A percentile compares a stretch with the other conserved stretches of the same genome.
These are phyloP conservation scores for Apiospora arundinis DNA, from an alignment of 2,329 filamentous ascomycete species.

Conservation along the genomic window DNA sequence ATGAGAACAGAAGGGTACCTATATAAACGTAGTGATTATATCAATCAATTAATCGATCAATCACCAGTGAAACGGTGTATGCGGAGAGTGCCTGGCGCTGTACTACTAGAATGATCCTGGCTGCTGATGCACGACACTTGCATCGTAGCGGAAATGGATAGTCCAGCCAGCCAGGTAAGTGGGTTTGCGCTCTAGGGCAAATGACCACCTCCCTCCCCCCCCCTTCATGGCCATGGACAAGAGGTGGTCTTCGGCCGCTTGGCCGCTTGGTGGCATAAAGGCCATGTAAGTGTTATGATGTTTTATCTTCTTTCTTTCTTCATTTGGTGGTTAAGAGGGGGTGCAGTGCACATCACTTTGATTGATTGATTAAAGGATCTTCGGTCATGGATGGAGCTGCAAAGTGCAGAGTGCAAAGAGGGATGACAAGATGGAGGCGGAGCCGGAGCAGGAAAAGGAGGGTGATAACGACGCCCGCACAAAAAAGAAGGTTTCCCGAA, in stretches of 20 bases:
- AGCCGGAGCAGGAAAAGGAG: background rate
- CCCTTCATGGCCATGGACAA: background rate
- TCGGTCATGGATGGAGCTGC: background rate
- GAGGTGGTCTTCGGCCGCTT: background rate
- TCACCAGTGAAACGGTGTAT: constrained; percentile 7
- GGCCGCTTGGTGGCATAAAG: background rate
- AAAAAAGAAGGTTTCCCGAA: constrained; percentile 16
- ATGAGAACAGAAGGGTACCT: background rate
- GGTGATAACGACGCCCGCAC: background rate
- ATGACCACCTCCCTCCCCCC: background rate
- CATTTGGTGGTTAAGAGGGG: background rate
- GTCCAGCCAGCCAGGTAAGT: constrained; percentile 17
- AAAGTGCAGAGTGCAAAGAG: background rate
- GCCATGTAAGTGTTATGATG: background rate
- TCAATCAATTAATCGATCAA: background rate
- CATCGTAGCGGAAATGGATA: constrained; percentile 15
- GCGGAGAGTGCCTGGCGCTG: constrained; percentile 17
- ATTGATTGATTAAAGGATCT: background rate
- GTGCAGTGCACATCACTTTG: constrained; percentile 14
- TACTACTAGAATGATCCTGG: constrained; percentile 12
- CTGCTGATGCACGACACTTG: constrained; percentile 18
- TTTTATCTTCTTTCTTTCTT: no score
- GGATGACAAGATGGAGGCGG: background rate
- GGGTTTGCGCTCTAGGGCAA: background rate
- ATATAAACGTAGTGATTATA: background rate